Base-by-base conservation (phyloP, 2,329 filamentous ascomycete genomes). In the Colletotrichum sublineola region DNA sequence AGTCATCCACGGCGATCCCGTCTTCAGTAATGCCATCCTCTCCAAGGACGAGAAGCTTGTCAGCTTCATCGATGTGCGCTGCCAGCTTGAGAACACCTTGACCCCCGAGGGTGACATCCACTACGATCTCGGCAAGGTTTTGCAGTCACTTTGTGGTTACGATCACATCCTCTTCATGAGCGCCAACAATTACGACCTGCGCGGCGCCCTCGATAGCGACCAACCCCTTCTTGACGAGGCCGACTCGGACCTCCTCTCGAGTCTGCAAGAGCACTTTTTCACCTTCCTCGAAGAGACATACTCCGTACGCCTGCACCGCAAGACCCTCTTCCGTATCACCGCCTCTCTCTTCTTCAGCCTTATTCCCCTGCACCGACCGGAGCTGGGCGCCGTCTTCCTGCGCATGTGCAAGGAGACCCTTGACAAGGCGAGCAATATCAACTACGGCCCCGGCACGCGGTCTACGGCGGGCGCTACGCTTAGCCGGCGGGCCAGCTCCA, bases 71-170 rank as follows among this genome's bases (percentile, higher is more conserved):
- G 78, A 80, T 63, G 78, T 80, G 12, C 75, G 78, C 44, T 78
- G 78, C 68, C 77, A 78, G 67, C 75, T 77, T n/a, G 75, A 76
- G 29, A 74, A 75, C 50, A 75, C 71, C 2, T 68, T 80, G 4
- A 80, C 78, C 9, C 67, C 75, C 4, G 77, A 78, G 57, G 78
- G 78, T 40, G 78, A 80, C 66, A 75, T 79, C 53, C 71, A 78
- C 69, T 79, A 79, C 74, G 78, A 80, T 63, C 75, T 80, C 4
- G 77, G 75, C 67, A 80, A 80, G 74, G 77, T 79, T 3, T 71
- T 79, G 24, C 78, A 80, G 71, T 77, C 75, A 6, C 77, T 80
- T 12, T 77, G 76, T 56, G 78, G 78, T 20, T 79, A 79, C 67
- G 78, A 79, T 62, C 77, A 80, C 74, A 68, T 79, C 66, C 72